Evolutionary conservation across 768 basidiomycete genomes (phyloP).

Genomic region (Gautieria morchelliformis): DNA sequence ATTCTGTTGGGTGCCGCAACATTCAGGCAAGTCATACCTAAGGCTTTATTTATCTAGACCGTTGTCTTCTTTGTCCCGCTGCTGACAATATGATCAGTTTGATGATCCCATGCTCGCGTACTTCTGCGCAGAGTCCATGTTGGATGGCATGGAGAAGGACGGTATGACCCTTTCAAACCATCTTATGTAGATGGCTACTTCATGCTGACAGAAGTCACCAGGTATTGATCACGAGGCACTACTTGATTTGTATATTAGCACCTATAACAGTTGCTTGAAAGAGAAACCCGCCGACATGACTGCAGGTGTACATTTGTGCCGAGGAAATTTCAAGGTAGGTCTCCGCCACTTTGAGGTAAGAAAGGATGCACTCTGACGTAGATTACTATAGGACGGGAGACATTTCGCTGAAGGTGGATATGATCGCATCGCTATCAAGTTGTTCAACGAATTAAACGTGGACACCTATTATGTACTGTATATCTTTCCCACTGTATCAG

Average conservation of each 20-base stretch:
- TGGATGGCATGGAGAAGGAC: constrained; percentile 47
- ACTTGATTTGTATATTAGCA: constrained; percentile 55
- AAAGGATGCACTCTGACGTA: background rate
- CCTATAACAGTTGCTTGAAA: constrained; percentile 38
- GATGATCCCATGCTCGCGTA: constrained; percentile 44
- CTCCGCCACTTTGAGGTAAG: background rate
- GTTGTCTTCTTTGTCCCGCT: background rate
- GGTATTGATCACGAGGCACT: constrained; percentile 48
- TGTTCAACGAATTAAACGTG: constrained; percentile 51
- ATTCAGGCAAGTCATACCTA: constrained; percentile 14
- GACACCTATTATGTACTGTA: constrained; percentile 35
- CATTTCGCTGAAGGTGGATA: constrained; percentile 49
- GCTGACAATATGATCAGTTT: constrained; percentile 29
- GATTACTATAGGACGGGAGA: constrained; percentile 19
- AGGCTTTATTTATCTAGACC: constrained; percentile 10
- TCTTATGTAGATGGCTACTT: background rate
- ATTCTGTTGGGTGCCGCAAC: constrained; percentile 31
- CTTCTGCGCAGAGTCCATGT: constrained; percentile 54
- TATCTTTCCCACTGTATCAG: background rate
- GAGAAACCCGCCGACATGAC: constrained; percentile 45
- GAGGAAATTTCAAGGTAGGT: constrained; percentile 24
- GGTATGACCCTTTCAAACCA: constrained; percentile 19
- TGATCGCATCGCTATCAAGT: constrained; percentile 20
- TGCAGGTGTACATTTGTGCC: constrained; percentile 52
- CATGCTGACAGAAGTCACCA: background rate